These are phyloP conservation scores for Agrocybe pediades DNA, from an alignment of 768 basidiomycete species.

Conservation along the genomic window DNA sequence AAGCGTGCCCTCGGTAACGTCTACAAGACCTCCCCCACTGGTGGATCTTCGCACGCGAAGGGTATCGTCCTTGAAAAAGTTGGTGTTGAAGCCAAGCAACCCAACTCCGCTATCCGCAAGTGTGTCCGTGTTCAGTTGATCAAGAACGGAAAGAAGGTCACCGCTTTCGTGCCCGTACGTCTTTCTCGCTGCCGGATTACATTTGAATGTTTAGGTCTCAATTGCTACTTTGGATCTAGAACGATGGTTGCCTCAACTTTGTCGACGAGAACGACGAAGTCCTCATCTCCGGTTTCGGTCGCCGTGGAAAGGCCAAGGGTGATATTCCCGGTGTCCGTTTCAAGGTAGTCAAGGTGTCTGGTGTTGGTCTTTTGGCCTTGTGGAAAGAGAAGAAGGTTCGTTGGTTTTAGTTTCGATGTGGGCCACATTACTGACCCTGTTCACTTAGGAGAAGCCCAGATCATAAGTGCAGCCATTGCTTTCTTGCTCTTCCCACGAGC, in stretches of 20 bases:
- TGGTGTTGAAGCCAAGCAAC: conserved; percentile 99
- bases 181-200: conserved; percentile 1
- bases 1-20: conserved; percentile 99
- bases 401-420: conserved; percentile 8
- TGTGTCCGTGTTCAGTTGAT: conserved; percentile 99
- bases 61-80: conserved; percentile 99
- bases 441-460: conserved; percentile 71
- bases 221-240: conserved; percentile 61
- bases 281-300: conserved; percentile 99
- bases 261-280: conserved; percentile 99
- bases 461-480: conserved; percentile 34
- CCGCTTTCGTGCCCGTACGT: conserved; percentile 97
- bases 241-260: conserved; percentile 97
- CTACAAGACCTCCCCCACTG: conserved; percentile 99
- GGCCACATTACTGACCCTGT: conserved; percentile 10
- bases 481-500: conserved; percentile 15
- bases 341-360: conserved; percentile 99
- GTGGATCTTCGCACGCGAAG: conserved; percentile 99
- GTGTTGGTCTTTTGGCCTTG: conserved; percentile 95
- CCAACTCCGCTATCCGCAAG: conserved; percentile 99
- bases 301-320: conserved; percentile 99
- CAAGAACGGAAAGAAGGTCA: conserved; percentile 99
- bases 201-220: not conserved
- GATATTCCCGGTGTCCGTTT: conserved; percentile 99
- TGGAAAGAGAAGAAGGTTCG: conserved; percentile 99